A percentile compares a stretch with the other conserved stretches of the same genome.
phyloP scores from a whole-genome alignment of 2,329 filamentous ascomycete species.

The Trichoderma atroviride region DNA sequence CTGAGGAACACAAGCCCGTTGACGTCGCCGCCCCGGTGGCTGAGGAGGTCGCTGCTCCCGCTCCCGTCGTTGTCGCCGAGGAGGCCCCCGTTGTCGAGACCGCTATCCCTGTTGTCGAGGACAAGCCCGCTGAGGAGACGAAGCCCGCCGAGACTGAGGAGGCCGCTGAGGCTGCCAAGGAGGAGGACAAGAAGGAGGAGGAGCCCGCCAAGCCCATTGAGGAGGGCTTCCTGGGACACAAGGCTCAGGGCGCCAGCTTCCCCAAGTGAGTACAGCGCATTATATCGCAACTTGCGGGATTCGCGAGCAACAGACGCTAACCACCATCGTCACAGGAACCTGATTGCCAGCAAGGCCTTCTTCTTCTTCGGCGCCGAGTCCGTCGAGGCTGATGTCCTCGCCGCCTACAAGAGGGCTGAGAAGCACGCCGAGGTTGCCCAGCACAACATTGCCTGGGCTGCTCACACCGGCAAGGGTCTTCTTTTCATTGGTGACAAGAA shows the following conservation, averaged over 20 bases:
- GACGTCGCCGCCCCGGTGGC: conserved; percentile 50
- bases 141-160: conserved; percentile 45
- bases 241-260: conserved; percentile 76
- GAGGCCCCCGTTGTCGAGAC: conserved; percentile 45
- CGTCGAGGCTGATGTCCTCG: conserved; percentile 72
- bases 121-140: conserved; percentile 47
- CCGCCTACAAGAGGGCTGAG: conserved; percentile 81
- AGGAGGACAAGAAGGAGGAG: conserved; percentile 49
- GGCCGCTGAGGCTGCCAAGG: conserved; percentile 46
- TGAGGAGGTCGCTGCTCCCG: conserved; percentile 55
- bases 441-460: conserved; percentile 83
- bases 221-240: conserved; percentile 86
- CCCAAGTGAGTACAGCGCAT: conserved; percentile 72
- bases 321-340: conserved; percentile 60
- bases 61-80: conserved; percentile 30
- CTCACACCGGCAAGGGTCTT: conserved; percentile 92
- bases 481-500: conserved; percentile 89
- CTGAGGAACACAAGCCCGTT: conserved; percentile 72
- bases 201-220: conserved; percentile 70
- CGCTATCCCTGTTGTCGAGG: conserved; percentile 41
- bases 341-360: conserved; percentile 89
- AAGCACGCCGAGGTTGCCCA: conserved; percentile 77
- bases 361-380: conserved; percentile 83
- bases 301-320: background rate
- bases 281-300: background rate